Percentiles rank a stretch among this genome's conserved stretches.
phyloP scores from a whole-genome alignment of 129 eudicot species.

The Saussurea involucrata region DNA sequence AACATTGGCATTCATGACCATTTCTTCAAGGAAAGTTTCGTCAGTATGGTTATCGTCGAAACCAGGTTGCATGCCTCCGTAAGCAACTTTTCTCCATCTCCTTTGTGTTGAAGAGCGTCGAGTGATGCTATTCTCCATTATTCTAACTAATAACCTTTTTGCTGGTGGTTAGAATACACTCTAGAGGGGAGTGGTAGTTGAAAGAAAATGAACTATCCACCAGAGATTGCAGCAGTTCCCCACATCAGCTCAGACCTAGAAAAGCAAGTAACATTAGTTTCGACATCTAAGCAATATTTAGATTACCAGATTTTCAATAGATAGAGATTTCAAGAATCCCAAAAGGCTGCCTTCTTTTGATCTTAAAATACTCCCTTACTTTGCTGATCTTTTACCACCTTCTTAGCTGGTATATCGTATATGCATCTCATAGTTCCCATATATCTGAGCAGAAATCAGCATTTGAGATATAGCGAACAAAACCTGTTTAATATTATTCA shows the following conservation, averaged over 20 bases:
- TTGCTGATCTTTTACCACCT: background rate
- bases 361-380: background rate
- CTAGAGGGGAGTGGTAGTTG: background rate
- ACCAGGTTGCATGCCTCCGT: constrained; percentile 97
- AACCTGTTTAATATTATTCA: background rate
- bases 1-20: constrained; percentile 97
- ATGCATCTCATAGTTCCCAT: background rate
- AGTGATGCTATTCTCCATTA: constrained; percentile 33
- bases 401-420: background rate
- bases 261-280: background rate
- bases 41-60: constrained; percentile 88
- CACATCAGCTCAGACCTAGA: background rate
- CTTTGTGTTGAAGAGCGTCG: constrained; percentile 25
- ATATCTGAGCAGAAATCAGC: background rate
- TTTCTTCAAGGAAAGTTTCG: constrained; percentile 83
- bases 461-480: background rate
- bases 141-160: background rate
- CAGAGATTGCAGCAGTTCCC: background rate
- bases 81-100: constrained; percentile 95
- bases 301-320: background rate
- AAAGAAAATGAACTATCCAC: background rate
- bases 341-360: background rate
- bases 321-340: background rate
- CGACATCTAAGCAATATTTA: background rate
- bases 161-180: background rate